Evolutionary conservation across 768 basidiomycete species (phyloP).

Genomic region (Hericium rajendrae): DNA sequence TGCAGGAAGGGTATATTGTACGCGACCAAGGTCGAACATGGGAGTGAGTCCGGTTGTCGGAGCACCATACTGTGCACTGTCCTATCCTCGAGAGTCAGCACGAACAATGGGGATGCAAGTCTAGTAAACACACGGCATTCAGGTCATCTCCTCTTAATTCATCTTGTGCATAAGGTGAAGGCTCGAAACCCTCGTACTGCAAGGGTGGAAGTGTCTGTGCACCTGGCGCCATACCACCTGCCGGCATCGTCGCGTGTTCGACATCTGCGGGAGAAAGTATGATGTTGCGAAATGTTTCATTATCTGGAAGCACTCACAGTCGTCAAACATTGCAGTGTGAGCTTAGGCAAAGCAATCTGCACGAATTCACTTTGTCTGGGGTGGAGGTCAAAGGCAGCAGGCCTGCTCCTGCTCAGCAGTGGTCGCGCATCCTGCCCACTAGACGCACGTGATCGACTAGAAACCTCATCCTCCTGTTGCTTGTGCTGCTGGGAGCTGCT

Average conservation of each 20-base stretch:
- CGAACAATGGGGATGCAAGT: too few relatives aligned
- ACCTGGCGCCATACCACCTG: constrained; percentile 25
- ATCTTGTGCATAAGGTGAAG: constrained; percentile 46
- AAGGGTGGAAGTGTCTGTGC: constrained; percentile 43
- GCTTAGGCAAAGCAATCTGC: too few relatives aligned
- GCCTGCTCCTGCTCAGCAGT: too few relatives aligned
- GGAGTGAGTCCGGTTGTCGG: constrained; percentile 34
- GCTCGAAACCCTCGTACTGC: constrained; percentile 86
- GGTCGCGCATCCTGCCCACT: too few relatives aligned
- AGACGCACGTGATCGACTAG: too few relatives aligned
- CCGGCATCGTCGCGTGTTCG: constrained; percentile 63
- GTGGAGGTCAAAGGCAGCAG: too few relatives aligned
- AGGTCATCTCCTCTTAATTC: constrained; percentile 37
- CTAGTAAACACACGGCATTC: constrained; percentile 5
- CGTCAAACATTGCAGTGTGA: constrained; percentile 26
- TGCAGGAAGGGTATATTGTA: constrained; percentile 84
- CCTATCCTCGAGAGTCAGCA: too few relatives aligned
- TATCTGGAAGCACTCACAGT: constrained; percentile 23
- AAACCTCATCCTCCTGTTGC: too few relatives aligned
- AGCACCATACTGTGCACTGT: constrained; percentile 12
- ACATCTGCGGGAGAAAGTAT: constrained; percentile 47
- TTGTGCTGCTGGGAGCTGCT: too few relatives aligned
- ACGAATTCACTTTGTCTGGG: too few relatives aligned
- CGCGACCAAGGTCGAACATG: constrained; percentile 77
- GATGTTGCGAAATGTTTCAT: neutral